Conservation (phyloP, 495 filamentous ascomycete genomes). For the Penicillium cinerascens region DNA sequence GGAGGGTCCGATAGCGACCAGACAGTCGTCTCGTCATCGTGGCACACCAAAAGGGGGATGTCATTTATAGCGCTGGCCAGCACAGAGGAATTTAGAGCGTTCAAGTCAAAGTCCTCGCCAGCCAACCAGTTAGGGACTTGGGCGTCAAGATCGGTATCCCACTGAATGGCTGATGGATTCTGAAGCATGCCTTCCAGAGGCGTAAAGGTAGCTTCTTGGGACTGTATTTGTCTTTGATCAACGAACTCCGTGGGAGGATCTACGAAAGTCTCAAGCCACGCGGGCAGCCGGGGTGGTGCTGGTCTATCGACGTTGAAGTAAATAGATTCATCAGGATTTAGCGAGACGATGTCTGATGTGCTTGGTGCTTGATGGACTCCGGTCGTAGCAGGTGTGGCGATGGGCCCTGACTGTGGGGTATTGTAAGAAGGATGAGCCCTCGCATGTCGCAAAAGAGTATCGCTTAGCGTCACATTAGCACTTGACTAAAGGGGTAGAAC, state of each 20-base stretch:
- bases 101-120: slow-evolving; percentile 23
- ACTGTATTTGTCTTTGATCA: neutral
- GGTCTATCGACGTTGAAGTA: neutral
- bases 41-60: slow-evolving; percentile 1
- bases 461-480: slow-evolving; percentile 2
- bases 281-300: neutral
- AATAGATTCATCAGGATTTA: neutral
- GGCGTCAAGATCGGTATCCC: slow-evolving; percentile 4
- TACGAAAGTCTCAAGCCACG: neutral
- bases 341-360: neutral
- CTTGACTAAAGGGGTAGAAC: no score
- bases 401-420: neutral
- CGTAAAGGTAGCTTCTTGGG: neutral
- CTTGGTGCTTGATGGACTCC: neutral
- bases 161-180: neutral
- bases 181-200: neutral
- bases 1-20: neutral
- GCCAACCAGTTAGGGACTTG: slow-evolving; percentile 20
- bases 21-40: neutral
- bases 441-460: slow-evolving; percentile 22
- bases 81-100: slow-evolving; percentile 20
- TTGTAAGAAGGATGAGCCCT: slow-evolving; percentile 2
- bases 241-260: neutral
- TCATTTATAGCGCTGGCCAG: slow-evolving; percentile 7
- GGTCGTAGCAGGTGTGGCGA: neutral